Evolutionary conservation across 805 yeast species (phyloP).

Genomic region (Danielia reshetovae): DNA sequence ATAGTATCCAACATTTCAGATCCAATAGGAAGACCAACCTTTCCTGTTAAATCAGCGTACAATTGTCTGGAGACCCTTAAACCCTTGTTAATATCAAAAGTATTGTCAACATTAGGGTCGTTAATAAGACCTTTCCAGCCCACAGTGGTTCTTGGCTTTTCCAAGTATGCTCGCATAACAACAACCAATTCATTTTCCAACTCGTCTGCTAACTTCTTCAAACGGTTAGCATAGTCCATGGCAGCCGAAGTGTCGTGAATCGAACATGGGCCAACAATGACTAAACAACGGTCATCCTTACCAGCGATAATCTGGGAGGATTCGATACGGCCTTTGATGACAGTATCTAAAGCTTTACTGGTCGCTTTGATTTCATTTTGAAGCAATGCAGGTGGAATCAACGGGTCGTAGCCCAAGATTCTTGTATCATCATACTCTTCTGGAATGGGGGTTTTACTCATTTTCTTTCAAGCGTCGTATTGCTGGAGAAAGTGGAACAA

Average conservation of each 20-base stretch:
- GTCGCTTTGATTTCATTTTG: slow-evolving; percentile 81
- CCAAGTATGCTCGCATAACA: slow-evolving; percentile 96
- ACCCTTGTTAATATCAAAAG: slow-evolving; percentile 94
- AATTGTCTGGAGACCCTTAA: slow-evolving; percentile 82
- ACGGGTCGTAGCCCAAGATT: slow-evolving; percentile 87
- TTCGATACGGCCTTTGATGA: slow-evolving; percentile 71
- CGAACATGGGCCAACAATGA: slow-evolving; percentile 96
- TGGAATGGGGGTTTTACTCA: slow-evolving; percentile 49
- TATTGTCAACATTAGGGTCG: slow-evolving; percentile 92
- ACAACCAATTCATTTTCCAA: slow-evolving; percentile 73
- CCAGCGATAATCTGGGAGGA: slow-evolving; percentile 74
- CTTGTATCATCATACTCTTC: slow-evolving; percentile 74
- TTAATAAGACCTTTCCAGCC: slow-evolving; percentile 99
- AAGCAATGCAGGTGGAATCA: slow-evolving; percentile 90
- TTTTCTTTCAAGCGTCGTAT: slow-evolving; percentile 4
- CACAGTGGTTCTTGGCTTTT: slow-evolving; percentile 97
- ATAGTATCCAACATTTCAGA: slow-evolving; percentile 98
- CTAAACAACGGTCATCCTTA: slow-evolving; percentile 78
- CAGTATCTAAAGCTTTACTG: slow-evolving; percentile 53
- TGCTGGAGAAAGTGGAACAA: no score
- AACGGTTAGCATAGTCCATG: slow-evolving; percentile 72
- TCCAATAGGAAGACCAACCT: slow-evolving; percentile 73
- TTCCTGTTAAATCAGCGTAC: slow-evolving; percentile 77
- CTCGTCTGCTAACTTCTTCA: slow-evolving; percentile 55
- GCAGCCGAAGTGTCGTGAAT: slow-evolving; percentile 94